Conservation (phyloP, 2,329 filamentous ascomycete genomes). For the Paecilomyces fulvus region DNA sequence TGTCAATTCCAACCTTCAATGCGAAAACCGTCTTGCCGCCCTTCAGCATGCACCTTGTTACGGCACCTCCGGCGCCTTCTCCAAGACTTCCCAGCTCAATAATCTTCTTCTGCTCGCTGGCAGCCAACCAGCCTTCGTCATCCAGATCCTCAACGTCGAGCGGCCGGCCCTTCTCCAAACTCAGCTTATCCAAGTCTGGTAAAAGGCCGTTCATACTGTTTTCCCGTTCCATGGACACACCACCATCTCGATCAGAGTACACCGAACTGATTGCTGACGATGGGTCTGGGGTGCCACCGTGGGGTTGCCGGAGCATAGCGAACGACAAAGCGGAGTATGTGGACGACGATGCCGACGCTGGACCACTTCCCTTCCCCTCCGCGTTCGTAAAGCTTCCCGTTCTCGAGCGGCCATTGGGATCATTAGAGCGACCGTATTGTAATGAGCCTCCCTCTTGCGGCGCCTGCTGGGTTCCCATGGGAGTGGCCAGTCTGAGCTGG, state of each 20-base stretch:
- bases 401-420: slow-evolving; percentile 70
- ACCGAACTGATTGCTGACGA: slow-evolving; percentile 80
- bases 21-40: slow-evolving; percentile 93
- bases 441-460: slow-evolving; percentile 59
- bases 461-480: slow-evolving; percentile 63
- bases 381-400: slow-evolving; percentile 74
- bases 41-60: slow-evolving; percentile 82
- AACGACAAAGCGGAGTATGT: slow-evolving; percentile 79
- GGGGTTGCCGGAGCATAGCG: slow-evolving; percentile 57
- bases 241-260: slow-evolving; percentile 71
- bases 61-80: slow-evolving; percentile 90
- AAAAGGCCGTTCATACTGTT: slow-evolving; percentile 69
- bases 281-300: slow-evolving; percentile 65
- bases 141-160: slow-evolving; percentile 91
- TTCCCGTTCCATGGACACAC: slow-evolving; percentile 71
- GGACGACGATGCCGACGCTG: slow-evolving; percentile 77
- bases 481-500: slow-evolving; percentile 77
- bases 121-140: slow-evolving; percentile 90
- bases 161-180: slow-evolving; percentile 70
- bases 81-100: slow-evolving; percentile 81
- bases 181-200: slow-evolving; percentile 69
- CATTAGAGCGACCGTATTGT: slow-evolving; percentile 48
- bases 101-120: slow-evolving; percentile 80
- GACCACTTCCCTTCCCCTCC: slow-evolving; percentile 69
- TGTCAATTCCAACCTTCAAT: slow-evolving; percentile 61